Conservation (phyloP, 495 filamentous ascomycete species). For the Letharia columbiana region DNA sequence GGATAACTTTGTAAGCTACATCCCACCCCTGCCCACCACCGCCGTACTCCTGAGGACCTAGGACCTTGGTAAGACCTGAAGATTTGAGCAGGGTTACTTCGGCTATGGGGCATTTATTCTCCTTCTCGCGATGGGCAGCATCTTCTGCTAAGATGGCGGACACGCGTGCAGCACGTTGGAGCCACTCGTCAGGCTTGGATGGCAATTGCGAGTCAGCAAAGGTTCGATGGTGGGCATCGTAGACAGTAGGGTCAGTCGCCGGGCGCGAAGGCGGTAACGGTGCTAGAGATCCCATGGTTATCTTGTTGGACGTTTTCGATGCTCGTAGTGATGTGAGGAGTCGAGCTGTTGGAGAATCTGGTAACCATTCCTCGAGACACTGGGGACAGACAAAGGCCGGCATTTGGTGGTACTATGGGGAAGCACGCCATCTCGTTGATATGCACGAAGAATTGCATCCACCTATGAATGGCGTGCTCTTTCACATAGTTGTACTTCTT, state of each 20-base stretch:
- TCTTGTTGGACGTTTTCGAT: neutral
- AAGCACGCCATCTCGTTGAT: neutral
- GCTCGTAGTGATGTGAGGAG: neutral
- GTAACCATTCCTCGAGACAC: neutral
- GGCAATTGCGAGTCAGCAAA: constrained; percentile 37
- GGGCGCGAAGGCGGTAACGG: constrained; percentile 19
- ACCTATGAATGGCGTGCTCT: neutral
- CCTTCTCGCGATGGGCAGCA: constrained; percentile 44
- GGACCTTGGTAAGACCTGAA: constrained; percentile 46
- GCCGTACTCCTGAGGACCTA: constrained; percentile 47
- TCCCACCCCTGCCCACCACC: constrained; percentile 51
- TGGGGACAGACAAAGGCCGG: neutral
- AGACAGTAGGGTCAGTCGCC: constrained; percentile 44
- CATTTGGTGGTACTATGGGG: neutral
- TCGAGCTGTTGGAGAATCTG: neutral
- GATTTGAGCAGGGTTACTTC: constrained; percentile 50
- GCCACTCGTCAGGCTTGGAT: constrained; percentile 38
- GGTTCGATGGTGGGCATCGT: constrained; percentile 39
- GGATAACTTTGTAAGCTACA: constrained; percentile 46
- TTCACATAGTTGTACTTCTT: neutral
- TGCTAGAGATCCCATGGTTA: neutral
- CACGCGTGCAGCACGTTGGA: constrained; percentile 45
- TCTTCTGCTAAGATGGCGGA: constrained; percentile 44
- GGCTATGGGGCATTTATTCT: constrained; percentile 47
- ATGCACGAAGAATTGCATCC: neutral